phyloP scores from a whole-genome alignment of 306 rosid species.

The Crotalaria pallida region DNA sequence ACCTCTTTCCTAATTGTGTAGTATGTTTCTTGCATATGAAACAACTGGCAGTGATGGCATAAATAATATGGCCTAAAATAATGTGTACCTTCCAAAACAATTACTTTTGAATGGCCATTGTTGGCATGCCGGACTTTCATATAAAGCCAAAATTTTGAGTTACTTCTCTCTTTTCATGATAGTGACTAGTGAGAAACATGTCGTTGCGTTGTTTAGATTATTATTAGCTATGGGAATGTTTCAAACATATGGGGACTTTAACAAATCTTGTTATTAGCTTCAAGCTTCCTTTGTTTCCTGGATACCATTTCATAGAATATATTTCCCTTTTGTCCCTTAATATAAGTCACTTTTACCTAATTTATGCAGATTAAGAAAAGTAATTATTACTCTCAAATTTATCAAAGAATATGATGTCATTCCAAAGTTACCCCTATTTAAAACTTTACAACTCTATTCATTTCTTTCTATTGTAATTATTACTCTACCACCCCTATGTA shows the following conservation, averaged over 20 bases:
- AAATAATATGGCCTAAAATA: constrained; percentile 7
- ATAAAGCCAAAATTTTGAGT: background rate
- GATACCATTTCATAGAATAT: background rate
- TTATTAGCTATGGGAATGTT: constrained; percentile 12
- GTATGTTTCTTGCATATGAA: background rate
- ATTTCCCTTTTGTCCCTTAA: too few relatives aligned
- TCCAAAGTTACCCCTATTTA: too few relatives aligned
- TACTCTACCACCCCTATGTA: too few relatives aligned
- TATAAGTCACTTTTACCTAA: too few relatives aligned
- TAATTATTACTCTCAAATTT: too few relatives aligned
- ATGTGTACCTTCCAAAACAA: background rate
- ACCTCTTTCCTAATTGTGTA: background rate
- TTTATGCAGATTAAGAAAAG: too few relatives aligned
- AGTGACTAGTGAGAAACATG: constrained; percentile 15
- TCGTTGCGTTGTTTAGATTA: background rate
- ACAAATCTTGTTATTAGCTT: background rate
- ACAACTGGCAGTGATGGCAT: background rate
- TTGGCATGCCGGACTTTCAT: background rate
- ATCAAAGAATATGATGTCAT: too few relatives aligned
- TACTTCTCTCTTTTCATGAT: constrained; percentile 2
- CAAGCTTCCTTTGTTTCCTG: background rate
- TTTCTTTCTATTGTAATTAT: too few relatives aligned
- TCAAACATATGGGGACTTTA: constrained; percentile 4
- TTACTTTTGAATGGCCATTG: background rate
- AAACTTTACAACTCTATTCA: too few relatives aligned